Evolutionary conservation across 805 yeast species (phyloP).

Genomic region (Komagataella mondaviorum): DNA sequence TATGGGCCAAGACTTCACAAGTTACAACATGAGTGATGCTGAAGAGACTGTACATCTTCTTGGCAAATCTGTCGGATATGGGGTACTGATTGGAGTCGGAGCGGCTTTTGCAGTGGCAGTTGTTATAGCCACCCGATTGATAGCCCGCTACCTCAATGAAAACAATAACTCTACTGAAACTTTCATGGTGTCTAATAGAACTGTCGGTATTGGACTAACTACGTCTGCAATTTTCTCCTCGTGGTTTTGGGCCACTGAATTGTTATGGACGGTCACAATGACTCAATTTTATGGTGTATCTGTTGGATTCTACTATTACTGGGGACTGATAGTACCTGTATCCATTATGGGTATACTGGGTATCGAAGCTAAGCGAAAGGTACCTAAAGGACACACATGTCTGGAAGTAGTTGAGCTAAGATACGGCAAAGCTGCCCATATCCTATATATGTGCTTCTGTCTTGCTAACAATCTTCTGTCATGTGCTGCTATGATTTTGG

Average conservation of each 20-base stretch:
- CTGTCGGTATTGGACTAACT: conserved; percentile 8
- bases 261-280: conserved; percentile 12
- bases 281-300: conserved; percentile 1
- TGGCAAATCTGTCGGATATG: conserved; percentile 13
- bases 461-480: conserved; percentile 10
- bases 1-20: neutral
- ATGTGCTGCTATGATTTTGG: conserved; percentile 6
- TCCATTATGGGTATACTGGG: conserved; percentile 16
- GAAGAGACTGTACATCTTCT: neutral
- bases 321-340: conserved; percentile 16
- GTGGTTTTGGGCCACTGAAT: conserved; percentile 18
- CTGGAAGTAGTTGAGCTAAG: conserved; percentile 16
- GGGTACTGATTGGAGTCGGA: conserved; percentile 19
- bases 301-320: conserved; percentile 10
- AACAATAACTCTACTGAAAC: conserved; percentile 10
- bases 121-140: conserved; percentile 11
- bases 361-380: conserved; percentile 14
- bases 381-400: conserved; percentile 15
- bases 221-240: conserved; percentile 11
- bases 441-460: conserved; percentile 14
- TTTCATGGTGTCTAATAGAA: conserved; percentile 11
- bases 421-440: conserved; percentile 17
- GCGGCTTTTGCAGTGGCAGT: conserved; percentile 16
- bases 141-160: conserved; percentile 7
- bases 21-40: neutral